phyloP scores from a whole-genome alignment of 768 basidiomycete species.

The Russula virescens region DNA sequence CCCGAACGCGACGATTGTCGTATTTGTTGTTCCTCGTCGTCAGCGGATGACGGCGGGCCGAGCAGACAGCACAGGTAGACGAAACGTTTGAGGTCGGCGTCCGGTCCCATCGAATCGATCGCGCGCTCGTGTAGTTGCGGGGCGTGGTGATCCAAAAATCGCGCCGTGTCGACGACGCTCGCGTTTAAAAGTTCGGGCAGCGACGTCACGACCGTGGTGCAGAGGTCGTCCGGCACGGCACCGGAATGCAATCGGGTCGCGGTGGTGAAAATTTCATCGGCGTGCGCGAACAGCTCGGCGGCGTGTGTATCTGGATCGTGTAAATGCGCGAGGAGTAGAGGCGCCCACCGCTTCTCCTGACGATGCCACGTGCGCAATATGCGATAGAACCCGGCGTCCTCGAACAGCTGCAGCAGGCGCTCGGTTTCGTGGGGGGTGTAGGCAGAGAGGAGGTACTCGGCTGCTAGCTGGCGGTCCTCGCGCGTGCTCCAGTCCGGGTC shows the following conservation, averaged over 20 bases:
- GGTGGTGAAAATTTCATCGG: conserved; percentile 54
- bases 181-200: conserved; percentile 59
- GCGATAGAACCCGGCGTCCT: conserved; percentile 82
- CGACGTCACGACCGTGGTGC: conserved; percentile 46
- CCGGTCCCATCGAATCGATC: conserved; percentile 43
- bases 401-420: conserved; percentile 61
- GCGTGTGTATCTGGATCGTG: conserved; percentile 60
- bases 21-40: conserved; percentile 39
- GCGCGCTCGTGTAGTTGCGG: conserved; percentile 64
- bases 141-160: conserved; percentile 60
- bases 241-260: conserved; percentile 45
- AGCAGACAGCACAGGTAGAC: conserved; percentile 75
- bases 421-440: conserved; percentile 83
- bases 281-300: conserved; percentile 56
- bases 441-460: conserved; percentile 86
- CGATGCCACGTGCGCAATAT: conserved; percentile 80
- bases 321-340: conserved; percentile 67
- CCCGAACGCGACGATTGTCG: conserved; percentile 24
- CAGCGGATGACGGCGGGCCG: conserved; percentile 37
- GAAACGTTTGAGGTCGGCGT: conserved; percentile 52
- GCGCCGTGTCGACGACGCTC: conserved; percentile 62
- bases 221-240: conserved; percentile 50
- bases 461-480: conserved; percentile 92
- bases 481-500: conserved; percentile 72
- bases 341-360: conserved; percentile 70